Conservation (phyloP, 2,329 filamentous ascomycete genomes). For the Cordyceps javanica region DNA sequence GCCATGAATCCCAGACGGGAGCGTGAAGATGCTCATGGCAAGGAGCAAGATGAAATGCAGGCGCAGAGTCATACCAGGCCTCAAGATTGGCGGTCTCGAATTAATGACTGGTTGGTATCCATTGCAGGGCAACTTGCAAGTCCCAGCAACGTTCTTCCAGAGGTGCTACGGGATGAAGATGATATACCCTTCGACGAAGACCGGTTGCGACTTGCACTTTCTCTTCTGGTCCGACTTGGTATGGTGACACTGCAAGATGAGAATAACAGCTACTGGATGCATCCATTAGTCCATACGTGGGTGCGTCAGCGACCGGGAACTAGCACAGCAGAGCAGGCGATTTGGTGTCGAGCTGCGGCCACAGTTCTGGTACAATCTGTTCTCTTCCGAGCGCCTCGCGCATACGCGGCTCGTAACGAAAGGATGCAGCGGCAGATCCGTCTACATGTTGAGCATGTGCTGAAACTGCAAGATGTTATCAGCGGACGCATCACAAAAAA, state of each 20-base stretch:
- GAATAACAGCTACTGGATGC: slow-evolving; percentile 9
- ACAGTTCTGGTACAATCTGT: slow-evolving; percentile 1
- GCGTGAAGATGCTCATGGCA: neutral
- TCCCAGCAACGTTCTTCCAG: neutral
- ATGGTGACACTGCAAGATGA: neutral
- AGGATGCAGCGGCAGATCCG: neutral
- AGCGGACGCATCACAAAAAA: neutral
- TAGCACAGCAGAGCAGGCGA: slow-evolving; percentile 4
- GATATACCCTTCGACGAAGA: slow-evolving; percentile 2
- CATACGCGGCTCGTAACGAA: neutral
- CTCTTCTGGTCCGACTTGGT: neutral
- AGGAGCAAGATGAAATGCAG: neutral
- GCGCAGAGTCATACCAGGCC: neutral
- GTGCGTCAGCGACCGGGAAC: slow-evolving; percentile 1
- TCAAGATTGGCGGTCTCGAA: neutral
- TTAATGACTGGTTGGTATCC: neutral
- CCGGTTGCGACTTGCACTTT: neutral
- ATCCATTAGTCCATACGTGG: slow-evolving; percentile 1
- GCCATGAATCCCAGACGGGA: slow-evolving; percentile 4
- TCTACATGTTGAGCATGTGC: slow-evolving; percentile 4
- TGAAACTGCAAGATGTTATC: neutral
- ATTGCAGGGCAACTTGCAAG: neutral
- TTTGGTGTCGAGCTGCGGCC: slow-evolving; percentile 1
- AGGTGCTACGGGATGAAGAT: slow-evolving; percentile 1
- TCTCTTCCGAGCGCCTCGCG: neutral